Evolutionary conservation across 352 stramenopile species (phyloP), one percentile per base, ranked within the genome.

Genomic region (Nannochloropsis limnetica): DNA sequence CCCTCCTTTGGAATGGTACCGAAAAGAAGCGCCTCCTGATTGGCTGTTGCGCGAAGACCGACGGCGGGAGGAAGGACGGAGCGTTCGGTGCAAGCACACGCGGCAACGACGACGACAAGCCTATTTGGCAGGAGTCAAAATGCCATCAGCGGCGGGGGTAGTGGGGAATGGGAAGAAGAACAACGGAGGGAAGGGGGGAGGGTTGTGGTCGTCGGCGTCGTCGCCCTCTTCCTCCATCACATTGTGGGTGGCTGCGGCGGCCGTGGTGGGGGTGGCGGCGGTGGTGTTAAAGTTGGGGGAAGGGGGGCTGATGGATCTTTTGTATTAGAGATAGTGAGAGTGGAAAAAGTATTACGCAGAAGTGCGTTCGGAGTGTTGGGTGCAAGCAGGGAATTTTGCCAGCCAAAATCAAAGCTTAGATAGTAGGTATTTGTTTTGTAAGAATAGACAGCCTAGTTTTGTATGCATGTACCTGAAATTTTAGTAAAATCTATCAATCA

Each of bases 41-140:
- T 74, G 61, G 61, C 15, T 74, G n/a, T 20, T 74, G n/a, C 25
- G n/a, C n/a, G 61, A 74, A 74, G 25, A 74, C n/a, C 61, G 61
- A 29, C 61, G 61, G n/a, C 61, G 61, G 61, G 3, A 29, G 25
- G 61, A 74, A 31, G 25, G 25, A 74, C 3, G 61, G 11, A 29
- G n/a, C 11, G 61, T 74, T 11, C 61, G 61, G n/a, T 31, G 61
- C 61, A 74, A 74, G 11, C 61, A 74, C 61, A 74, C 61, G 61
- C 15, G 61, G 20, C n/a, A 74, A 15, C 61, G 61, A 29, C 61
- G 61, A 9, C 61, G 61, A 29, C 61, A 74, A 22, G 61, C 61
- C 11, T 29, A 74, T 20, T 20, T 74, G 15, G 61, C 61, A 1
- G 61, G 61, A 29, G 61, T 74, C n/a, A 9, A 25, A 20, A 74